phyloP scores from a whole-genome alignment of 2,329 filamentous ascomycete species.

The Penicillium italicum region DNA sequence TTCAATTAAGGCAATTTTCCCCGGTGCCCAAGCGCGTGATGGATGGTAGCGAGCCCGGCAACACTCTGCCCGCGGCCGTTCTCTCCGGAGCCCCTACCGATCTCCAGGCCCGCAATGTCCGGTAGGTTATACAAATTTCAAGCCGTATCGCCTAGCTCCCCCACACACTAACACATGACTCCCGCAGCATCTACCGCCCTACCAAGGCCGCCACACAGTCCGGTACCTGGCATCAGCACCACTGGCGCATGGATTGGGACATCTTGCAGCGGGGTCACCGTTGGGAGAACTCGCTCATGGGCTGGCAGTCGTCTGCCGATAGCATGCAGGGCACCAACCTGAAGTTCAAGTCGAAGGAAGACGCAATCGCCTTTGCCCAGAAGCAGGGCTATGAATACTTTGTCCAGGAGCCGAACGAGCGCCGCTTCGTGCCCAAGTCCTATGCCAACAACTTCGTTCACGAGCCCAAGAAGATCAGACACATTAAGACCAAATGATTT shows the following conservation, averaged over 20 bases:
- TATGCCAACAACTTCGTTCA: slow-evolving; percentile 97
- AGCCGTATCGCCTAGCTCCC: background rate
- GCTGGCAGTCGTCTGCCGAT: slow-evolving; percentile 95
- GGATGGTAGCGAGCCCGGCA: slow-evolving; percentile 79
- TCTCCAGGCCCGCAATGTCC: slow-evolving; percentile 87
- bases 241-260: slow-evolving; percentile 99
- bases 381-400: slow-evolving; percentile 99
- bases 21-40: slow-evolving; percentile 85
- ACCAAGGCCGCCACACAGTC: slow-evolving; percentile 96
- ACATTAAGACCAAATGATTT: slow-evolving; percentile 71
- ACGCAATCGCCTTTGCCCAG: slow-evolving; percentile 90
- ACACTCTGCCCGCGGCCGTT: slow-evolving; percentile 73
- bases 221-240: slow-evolving; percentile 74
- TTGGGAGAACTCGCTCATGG: slow-evolving; percentile 98
- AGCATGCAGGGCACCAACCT: slow-evolving; percentile 91
- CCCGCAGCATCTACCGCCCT: slow-evolving; percentile 78
- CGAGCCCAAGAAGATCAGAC: slow-evolving; percentile 80
- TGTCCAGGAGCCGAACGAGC: slow-evolving; percentile 91
- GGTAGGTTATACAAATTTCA: slow-evolving; percentile 54
- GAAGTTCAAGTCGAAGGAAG: slow-evolving; percentile 88
- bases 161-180: slow-evolving; percentile 11
- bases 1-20: slow-evolving; percentile 68
- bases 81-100: slow-evolving; percentile 91
- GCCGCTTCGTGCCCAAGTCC: slow-evolving; percentile 82
- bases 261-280: slow-evolving; percentile 85